Conservation (phyloP, 1,284 basidiomycete genomes). For the Schizophyllum amplum region DNA sequence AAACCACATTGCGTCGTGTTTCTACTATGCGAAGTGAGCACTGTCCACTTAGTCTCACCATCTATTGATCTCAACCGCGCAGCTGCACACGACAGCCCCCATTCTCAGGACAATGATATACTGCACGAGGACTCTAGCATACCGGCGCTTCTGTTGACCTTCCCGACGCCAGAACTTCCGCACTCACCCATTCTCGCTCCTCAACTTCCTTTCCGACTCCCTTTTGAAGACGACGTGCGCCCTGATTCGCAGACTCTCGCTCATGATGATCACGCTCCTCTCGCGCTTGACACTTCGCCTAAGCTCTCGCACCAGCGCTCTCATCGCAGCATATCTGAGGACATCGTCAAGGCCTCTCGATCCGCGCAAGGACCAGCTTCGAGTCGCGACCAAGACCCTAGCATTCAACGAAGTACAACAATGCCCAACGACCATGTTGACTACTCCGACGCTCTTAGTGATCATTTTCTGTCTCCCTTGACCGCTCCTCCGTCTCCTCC, state of each 20-base stretch:
- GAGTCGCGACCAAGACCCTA: too few species aligned
- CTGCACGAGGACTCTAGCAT: background rate
- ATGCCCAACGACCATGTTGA: too few species aligned
- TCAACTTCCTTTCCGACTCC: background rate
- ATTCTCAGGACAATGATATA: background rate
- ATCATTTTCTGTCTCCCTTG: background rate
- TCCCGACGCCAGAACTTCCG: background rate
- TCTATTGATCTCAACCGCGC: too few species aligned
- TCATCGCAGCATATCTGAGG: background rate
- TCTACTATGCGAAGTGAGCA: too few species aligned
- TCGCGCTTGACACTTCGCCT: background rate
- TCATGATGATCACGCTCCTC: background rate
- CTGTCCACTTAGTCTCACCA: too few species aligned
- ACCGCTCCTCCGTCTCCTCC: conserved; percentile 9
- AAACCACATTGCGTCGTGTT: background rate
- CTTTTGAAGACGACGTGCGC: background rate
- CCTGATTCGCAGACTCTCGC: background rate
- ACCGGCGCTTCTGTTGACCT: background rate
- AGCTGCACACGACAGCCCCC: background rate
- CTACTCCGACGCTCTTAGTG: background rate
- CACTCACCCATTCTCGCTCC: background rate
- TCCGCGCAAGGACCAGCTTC: too few species aligned
- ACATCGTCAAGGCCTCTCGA: too few species aligned
- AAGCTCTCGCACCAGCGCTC: background rate
- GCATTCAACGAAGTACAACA: too few species aligned